Conservation (phyloP, 2,329 filamentous ascomycete species). For the Akanthomyces dipterigenus region DNA sequence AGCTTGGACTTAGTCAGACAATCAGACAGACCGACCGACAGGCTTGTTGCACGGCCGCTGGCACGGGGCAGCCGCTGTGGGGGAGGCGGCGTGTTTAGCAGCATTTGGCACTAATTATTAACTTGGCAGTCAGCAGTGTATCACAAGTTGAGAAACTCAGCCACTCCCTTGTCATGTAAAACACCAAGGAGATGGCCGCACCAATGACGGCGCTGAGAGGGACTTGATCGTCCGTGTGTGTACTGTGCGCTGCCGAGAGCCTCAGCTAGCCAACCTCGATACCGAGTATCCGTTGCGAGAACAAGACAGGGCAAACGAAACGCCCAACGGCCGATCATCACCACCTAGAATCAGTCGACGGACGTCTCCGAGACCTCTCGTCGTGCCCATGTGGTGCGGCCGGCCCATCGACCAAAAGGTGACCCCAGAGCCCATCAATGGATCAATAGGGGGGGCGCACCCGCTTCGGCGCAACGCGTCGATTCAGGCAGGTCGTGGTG, state of each 20-base stretch:
- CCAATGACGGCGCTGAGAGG: not conserved
- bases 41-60: not conserved
- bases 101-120: not conserved
- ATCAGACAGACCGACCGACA: not conserved
- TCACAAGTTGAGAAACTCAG: not conserved
- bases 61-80: not conserved
- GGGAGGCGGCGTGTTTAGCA: not conserved
- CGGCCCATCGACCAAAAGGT: not conserved
- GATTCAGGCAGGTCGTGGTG: slow-evolving; percentile 10
- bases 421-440: not conserved
- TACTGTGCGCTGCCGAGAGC: not conserved
- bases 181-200: not conserved
- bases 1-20: slow-evolving; percentile 1
- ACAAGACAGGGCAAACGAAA: not conserved
- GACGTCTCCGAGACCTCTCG: not conserved
- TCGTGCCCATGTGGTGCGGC: slow-evolving; percentile 1
- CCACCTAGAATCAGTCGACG: not conserved
- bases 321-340: not conserved
- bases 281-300: not conserved
- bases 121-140: not conserved
- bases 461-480: not conserved
- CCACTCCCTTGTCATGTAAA: not conserved
- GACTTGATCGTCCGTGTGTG: not conserved
- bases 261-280: not conserved
- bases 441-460: not conserved